Conservation (phyloP, 495 filamentous ascomycete genomes). For the Penicillium fimorum region DNA sequence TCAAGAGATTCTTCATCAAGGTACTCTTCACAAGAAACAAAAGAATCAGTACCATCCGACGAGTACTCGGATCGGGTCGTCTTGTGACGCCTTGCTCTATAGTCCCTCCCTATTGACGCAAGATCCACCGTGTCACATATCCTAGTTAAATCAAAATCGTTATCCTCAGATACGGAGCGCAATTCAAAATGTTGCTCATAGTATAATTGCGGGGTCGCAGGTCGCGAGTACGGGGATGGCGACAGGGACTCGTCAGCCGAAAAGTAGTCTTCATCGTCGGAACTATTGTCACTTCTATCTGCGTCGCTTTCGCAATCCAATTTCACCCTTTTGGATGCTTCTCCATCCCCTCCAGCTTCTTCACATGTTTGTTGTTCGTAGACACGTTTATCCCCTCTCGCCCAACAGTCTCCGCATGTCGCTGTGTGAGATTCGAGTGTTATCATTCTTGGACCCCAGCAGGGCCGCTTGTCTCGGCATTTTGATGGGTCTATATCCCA, state of each 20-base stretch:
- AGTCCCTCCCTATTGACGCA: background rate
- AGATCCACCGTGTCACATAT: constrained; percentile 17
- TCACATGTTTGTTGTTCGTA: background rate
- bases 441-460: constrained; percentile 11
- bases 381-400: constrained; percentile 14
- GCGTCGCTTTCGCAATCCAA: background rate
- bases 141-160: constrained; percentile 15
- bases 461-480: constrained; percentile 7
- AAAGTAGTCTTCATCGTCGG: background rate
- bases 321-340: background rate
- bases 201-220: constrained; percentile 3
- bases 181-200: background rate
- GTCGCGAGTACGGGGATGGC: background rate
- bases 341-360: background rate
- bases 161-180: constrained; percentile 2
- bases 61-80: no score
- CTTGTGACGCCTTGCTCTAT: constrained; percentile 6
- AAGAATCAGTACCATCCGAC: background rate
- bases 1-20: background rate
- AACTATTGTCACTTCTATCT: background rate
- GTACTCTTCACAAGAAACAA: constrained; percentile 2
- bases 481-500: constrained; percentile 1
- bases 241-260: background rate
- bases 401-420: constrained; percentile 22
- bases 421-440: constrained; percentile 9